Conservation (phyloP, 2,329 filamentous ascomycete species). For the Amylocarpus encephaloides region DNA sequence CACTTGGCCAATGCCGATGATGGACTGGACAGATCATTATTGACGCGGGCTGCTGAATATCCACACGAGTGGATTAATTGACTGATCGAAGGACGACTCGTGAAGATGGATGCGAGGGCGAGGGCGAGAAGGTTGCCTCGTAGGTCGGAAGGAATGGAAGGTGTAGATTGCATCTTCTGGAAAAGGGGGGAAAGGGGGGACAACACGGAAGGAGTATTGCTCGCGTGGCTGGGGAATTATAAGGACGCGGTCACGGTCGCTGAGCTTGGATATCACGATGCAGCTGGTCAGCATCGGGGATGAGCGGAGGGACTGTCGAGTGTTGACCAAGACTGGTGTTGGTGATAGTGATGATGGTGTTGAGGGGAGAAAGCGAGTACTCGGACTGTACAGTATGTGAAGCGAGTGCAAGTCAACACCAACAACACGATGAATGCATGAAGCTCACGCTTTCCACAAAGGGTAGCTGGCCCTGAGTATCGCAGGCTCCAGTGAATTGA, state of each 20-base stretch:
- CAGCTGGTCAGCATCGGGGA: not conserved
- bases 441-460: too few relatives aligned
- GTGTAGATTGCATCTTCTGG: not conserved
- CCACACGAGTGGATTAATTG: not conserved
- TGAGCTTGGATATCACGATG: not conserved
- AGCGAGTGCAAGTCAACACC: too few relatives aligned
- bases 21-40: not conserved
- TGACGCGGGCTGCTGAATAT: not conserved
- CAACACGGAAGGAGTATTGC: not conserved
- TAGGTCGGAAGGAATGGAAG: not conserved
- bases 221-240: not conserved
- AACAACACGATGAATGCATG: too few relatives aligned
- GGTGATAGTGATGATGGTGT: not conserved
- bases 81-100: not conserved
- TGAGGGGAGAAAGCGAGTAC: not conserved
- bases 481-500: too few relatives aligned
- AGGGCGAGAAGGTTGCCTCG: not conserved
- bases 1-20: not conserved
- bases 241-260: constrained; percentile 1
- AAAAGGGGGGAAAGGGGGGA: not conserved
- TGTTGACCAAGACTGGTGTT: not conserved
- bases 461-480: too few relatives aligned
- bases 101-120: not conserved
- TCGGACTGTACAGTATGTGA: too few relatives aligned
- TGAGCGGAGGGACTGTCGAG: not conserved